These are phyloP conservation scores for Sarcomyxa edulis DNA, from an alignment of 768 basidiomycete species.

Conservation along the genomic window DNA sequence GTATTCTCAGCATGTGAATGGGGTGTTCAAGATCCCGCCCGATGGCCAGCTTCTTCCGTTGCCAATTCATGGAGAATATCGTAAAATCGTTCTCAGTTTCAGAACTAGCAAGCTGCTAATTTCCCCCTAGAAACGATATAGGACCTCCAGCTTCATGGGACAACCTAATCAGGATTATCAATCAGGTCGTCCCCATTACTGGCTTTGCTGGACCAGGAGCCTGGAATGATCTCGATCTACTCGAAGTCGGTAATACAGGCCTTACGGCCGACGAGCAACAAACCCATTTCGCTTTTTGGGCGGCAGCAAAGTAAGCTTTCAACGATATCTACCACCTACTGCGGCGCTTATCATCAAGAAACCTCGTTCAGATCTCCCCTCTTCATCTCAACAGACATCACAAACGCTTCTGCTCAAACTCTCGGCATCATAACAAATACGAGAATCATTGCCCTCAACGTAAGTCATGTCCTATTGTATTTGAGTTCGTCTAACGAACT, in stretches of 20 bases:
- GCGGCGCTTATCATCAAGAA: neutral
- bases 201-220: constrained; percentile 40
- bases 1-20: constrained; percentile 33
- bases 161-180: constrained; percentile 44
- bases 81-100: constrained; percentile 15
- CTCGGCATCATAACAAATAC: constrained; percentile 34
- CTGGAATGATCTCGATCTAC: constrained; percentile 47
- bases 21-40: constrained; percentile 49
- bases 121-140: constrained; percentile 33
- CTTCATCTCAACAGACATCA: constrained; percentile 39
- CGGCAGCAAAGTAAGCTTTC: constrained; percentile 35
- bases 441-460: constrained; percentile 39
- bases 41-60: constrained; percentile 39
- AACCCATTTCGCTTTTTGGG: constrained; percentile 50
- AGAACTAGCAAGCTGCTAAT: neutral
- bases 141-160: constrained; percentile 43
- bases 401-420: constrained; percentile 24
- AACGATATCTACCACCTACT: neutral
- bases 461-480: constrained; percentile 12
- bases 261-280: constrained; percentile 33
- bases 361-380: constrained; percentile 29
- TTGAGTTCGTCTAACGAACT: neutral
- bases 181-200: constrained; percentile 46
- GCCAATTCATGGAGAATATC: constrained; percentile 50
- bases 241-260: constrained; percentile 46